These are phyloP conservation scores for Xylariaceae sp. DNA, from an alignment of 2,329 filamentous ascomycete species.

Conservation along the genomic window DNA sequence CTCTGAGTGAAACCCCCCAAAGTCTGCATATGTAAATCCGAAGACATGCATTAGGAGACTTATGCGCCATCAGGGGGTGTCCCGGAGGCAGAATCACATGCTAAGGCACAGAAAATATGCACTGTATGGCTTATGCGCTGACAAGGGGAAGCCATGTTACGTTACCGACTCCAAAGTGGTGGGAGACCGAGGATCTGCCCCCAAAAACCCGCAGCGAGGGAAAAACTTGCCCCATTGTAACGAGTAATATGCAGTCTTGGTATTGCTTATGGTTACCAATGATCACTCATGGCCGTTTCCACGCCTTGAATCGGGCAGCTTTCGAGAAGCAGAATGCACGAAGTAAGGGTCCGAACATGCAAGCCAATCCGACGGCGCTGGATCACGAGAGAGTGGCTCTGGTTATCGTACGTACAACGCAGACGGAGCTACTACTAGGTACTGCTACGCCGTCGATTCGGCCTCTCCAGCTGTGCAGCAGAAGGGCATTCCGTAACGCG, in stretches of 20 bases:
- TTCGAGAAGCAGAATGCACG: slow-evolving; percentile 18
- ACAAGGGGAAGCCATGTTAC: background rate
- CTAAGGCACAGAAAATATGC: background rate
- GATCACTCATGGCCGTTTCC: slow-evolving; percentile 6
- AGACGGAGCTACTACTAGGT: too few relatives aligned
- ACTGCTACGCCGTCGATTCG: too few relatives aligned
- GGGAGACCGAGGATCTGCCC: slow-evolving; percentile 17
- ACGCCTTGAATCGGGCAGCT: slow-evolving; percentile 12
- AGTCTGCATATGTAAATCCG: background rate
- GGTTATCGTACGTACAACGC: slow-evolving; percentile 1
- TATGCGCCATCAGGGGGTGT: background rate
- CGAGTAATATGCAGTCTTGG: background rate
- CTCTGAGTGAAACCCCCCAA: background rate
- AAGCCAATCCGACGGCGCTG: slow-evolving; percentile 22
- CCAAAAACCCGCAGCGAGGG: background rate
- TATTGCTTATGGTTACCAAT: slow-evolving; percentile 5
- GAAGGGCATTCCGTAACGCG: background rate
- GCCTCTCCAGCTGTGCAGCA: too few relatives aligned
- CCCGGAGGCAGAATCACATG: background rate
- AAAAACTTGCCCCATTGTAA: background rate
- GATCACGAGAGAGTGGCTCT: slow-evolving; percentile 23
- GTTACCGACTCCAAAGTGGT: background rate
- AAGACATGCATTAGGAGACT: background rate
- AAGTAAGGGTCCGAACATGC: slow-evolving; percentile 11
- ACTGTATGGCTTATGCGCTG: background rate